Evolutionary conservation across 2,329 filamentous ascomycete genomes (phyloP), one percentile per base, ranked within the genome.

Genomic region (Ceratocystis colombiana): DNA sequence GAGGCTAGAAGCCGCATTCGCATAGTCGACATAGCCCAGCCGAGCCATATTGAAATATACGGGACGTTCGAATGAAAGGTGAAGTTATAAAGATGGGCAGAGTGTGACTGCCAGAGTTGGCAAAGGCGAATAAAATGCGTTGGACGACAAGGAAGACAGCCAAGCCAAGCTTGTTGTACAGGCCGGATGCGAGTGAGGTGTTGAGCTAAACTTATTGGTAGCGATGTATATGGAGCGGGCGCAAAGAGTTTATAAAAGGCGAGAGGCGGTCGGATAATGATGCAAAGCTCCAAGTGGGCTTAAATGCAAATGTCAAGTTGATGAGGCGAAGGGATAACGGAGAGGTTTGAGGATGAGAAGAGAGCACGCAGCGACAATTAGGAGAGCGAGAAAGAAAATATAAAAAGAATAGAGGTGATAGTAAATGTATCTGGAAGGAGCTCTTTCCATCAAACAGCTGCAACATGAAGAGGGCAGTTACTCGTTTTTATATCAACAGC

Each of bases 391-490:
- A 12, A 50, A 50, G 48, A 50, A 41, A 50, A 50, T 50, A 25
- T 50, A 50, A 50, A 50, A 50, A 20, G 12, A 22, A 20, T 50
- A 20, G n/a, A 10, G 12, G 12, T 2, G 17, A 50, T 50, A 22
- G 48, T 8, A 12, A 8, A 12, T 50, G 53, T 22, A 57, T 28
- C 2, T n/a, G 28, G 22, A 57, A 57, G 28, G 53, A 30, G 22
- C 30, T 15, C 25, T 55, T 53, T 64, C 41, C 46, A 17, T 30
- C 22, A 25, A 57, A 17, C 15, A 57, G 53, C 2, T 15, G 25
- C 28, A n/a, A 30, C 22, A 57, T 22, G 53, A 57, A 30, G 53
- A 57, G 53, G 53, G 53, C 53, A 57, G 30, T 28, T 57, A 57
- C 53, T 57, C 28, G 53, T n/a, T 22, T 62, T 50, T 48, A 25